These are phyloP conservation scores for Fusarium sp. DNA, from an alignment of 2,329 filamentous ascomycete genomes.

Conservation along the genomic window DNA sequence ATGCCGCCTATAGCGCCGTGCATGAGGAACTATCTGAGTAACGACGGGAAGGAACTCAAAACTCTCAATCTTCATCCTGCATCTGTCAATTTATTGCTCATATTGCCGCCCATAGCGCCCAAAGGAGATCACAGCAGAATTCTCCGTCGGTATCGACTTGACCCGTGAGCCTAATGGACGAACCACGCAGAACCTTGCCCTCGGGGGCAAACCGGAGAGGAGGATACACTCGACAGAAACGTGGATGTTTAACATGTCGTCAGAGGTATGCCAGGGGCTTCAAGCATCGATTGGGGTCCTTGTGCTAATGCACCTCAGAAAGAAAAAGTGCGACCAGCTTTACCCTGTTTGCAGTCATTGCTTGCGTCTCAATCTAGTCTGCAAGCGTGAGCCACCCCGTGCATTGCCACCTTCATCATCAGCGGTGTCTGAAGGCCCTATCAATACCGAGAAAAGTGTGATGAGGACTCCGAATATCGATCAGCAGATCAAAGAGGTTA, in stretches of 20 bases:
- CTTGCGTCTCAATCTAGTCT: slow-evolving; percentile 1
- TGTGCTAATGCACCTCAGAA: background rate
- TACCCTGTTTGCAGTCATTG: slow-evolving; percentile 3
- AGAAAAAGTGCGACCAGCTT: slow-evolving; percentile 5
- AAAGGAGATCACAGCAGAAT: background rate
- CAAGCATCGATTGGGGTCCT: background rate
- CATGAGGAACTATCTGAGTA: slow-evolving; percentile 8
- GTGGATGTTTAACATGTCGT: slow-evolving; percentile 44
- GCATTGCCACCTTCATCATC: background rate
- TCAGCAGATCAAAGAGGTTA: background rate
- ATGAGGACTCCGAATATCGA: background rate
- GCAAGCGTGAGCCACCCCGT: slow-evolving; percentile 1
- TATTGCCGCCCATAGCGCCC: slow-evolving; percentile 18
- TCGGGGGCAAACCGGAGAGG: slow-evolving; percentile 4
- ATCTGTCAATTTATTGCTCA: background rate
- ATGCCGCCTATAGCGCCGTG: slow-evolving; percentile 40
- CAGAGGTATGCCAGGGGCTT: slow-evolving; percentile 13
- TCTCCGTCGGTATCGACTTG: background rate
- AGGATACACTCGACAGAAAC: slow-evolving; percentile 43
- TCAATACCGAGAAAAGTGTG: background rate
- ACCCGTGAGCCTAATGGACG: background rate
- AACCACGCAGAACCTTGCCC: background rate
- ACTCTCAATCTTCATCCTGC: slow-evolving; percentile 1
- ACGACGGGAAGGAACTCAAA: background rate
- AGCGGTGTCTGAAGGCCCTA: background rate